Conservation (phyloP, 192 early-diverging fungal genomes). For the Umbelopsis sp. region DNA sequence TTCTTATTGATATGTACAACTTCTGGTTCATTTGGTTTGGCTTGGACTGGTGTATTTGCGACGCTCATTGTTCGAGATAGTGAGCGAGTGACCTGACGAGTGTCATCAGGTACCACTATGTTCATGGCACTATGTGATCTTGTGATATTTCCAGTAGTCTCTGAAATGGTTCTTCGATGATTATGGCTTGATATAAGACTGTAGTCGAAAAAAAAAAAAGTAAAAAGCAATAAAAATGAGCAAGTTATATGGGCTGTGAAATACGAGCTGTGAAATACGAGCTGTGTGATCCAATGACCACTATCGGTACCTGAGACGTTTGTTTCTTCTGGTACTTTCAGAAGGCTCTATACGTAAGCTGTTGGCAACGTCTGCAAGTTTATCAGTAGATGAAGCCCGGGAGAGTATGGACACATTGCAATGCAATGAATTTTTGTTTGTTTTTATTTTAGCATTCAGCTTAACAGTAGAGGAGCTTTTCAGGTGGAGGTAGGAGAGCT, state of each 20-base stretch:
- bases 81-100: neutral
- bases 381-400: slow-evolving; percentile 6
- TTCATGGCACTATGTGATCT: slow-evolving; percentile 1
- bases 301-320: neutral
- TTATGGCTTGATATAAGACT: neutral
- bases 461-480: neutral
- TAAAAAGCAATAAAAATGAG: neutral
- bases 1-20: neutral
- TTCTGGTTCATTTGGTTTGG: neutral
- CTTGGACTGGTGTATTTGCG: neutral
- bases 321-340: slow-evolving; percentile 1
- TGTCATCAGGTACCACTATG: neutral
- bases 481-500: neutral
- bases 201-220: neutral
- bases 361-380: neutral
- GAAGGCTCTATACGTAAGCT: neutral
- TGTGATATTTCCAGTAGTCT: neutral
- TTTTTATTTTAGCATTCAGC: neutral
- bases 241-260: neutral
- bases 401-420: neutral
- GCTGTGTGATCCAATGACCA: no score
- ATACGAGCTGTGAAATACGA: neutral
- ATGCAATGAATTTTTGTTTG: neutral
- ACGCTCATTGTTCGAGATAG: neutral
- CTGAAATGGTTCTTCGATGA: slow-evolving; percentile 1